Percentiles rank a stretch among this genome's conserved stretches.
These are phyloP conservation scores for Capronia epimyces DNA, from an alignment of 2,329 filamentous ascomycete genomes.

Conservation along the genomic window DNA sequence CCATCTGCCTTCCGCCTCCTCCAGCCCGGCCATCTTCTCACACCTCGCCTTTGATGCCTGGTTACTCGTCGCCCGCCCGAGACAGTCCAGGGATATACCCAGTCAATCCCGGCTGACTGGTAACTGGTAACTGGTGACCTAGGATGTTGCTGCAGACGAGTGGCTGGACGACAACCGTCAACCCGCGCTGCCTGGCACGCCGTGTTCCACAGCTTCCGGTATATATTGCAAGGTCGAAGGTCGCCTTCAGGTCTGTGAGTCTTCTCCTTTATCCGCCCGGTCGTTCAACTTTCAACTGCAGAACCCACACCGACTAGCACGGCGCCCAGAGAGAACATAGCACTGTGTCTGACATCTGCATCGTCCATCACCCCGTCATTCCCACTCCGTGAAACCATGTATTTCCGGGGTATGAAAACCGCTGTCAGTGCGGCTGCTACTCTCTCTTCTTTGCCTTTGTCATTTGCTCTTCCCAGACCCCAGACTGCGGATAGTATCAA, in stretches of 20 bases:
- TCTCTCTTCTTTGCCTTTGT: slow-evolving; percentile 7
- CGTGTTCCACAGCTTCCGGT: neutral
- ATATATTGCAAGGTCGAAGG: slow-evolving; percentile 5
- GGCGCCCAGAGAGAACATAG: slow-evolving; percentile 1
- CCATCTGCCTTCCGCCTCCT: neutral
- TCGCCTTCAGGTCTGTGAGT: slow-evolving; percentile 11
- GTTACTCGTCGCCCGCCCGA: neutral
- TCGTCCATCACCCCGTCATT: slow-evolving; percentile 1
- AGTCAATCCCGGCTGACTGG: neutral
- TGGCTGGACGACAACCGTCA: neutral
- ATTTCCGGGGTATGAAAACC: slow-evolving; percentile 2
- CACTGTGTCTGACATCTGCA: neutral
- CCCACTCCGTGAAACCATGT: neutral
- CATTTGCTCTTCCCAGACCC: slow-evolving; percentile 8
- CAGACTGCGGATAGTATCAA: neutral
- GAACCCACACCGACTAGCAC: neutral
- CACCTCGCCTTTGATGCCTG: neutral
- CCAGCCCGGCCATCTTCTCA: neutral
- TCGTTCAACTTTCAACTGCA: neutral
- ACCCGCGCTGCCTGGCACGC: too few relatives aligned
- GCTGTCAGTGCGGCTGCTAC: slow-evolving; percentile 1
- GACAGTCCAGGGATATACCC: neutral
- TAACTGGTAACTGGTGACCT: neutral
- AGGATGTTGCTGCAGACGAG: neutral
- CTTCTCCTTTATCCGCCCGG: neutral